phyloP scores from a whole-genome alignment of 2,329 filamentous ascomycete species.

The Neophaeococcomyces aloes region DNA sequence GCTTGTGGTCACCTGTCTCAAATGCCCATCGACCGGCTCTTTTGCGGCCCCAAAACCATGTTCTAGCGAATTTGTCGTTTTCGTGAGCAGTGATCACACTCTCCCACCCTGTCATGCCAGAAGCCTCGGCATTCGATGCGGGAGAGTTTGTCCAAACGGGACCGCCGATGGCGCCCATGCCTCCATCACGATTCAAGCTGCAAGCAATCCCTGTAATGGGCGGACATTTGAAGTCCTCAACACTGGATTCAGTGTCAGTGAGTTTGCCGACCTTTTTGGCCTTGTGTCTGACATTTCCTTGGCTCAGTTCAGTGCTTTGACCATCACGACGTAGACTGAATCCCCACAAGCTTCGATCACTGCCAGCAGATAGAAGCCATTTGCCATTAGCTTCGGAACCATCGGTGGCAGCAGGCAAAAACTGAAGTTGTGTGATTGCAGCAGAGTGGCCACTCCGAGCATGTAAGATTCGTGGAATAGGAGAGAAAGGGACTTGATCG shows the following conservation, averaged over 20 bases:
- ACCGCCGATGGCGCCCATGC: slow-evolving; percentile 72
- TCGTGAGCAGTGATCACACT: slow-evolving; percentile 90
- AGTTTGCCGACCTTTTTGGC: slow-evolving; percentile 56
- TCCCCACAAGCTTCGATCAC: slow-evolving; percentile 87
- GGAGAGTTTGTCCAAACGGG: slow-evolving; percentile 74
- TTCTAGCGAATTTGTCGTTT: slow-evolving; percentile 72
- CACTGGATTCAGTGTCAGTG: slow-evolving; percentile 14
- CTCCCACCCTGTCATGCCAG: slow-evolving; percentile 85
- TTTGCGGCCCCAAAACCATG: slow-evolving; percentile 97
- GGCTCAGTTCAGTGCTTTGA: slow-evolving; percentile 85
- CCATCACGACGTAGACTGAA: slow-evolving; percentile 92
- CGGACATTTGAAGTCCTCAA: slow-evolving; percentile 62
- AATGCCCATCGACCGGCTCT: slow-evolving; percentile 88
- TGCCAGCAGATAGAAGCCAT: slow-evolving; percentile 83
- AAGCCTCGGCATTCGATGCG: slow-evolving; percentile 56
- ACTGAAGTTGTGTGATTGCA: slow-evolving; percentile 69
- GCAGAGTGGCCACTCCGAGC: slow-evolving; percentile 79
- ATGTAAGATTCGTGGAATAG: slow-evolving; percentile 75
- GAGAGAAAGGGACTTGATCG: slow-evolving; percentile 80
- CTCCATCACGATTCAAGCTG: slow-evolving; percentile 86
- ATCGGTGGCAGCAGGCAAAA: slow-evolving; percentile 79
- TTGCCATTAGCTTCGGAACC: slow-evolving; percentile 81
- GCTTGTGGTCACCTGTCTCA: slow-evolving; percentile 58
- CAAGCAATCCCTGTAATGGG: slow-evolving; percentile 87
- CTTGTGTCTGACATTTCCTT: slow-evolving; percentile 78